A percentile compares a stretch with the other conserved stretches of the same genome.
Evolutionary conservation across 352 stramenopile genomes (phyloP).

Genomic region (Pythium apleroticum): DNA sequence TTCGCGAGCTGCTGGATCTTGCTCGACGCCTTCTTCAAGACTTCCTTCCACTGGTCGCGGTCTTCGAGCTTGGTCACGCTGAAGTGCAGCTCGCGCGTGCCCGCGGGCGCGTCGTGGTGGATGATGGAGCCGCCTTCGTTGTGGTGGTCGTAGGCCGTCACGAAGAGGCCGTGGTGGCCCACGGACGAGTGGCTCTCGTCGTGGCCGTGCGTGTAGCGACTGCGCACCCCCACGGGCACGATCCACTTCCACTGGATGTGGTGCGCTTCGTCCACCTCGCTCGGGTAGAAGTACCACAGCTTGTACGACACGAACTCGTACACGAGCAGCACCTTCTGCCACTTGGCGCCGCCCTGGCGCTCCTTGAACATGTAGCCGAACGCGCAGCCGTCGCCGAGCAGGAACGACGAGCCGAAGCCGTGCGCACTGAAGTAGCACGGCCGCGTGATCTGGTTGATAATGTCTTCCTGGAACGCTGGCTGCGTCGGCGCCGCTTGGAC

Average conservation of each 20-base stretch:
- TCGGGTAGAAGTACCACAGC: slow-evolving; percentile 89
- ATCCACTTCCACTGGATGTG: slow-evolving; percentile 90
- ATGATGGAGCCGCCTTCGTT: slow-evolving; percentile 25
- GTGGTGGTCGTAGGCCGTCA: slow-evolving; percentile 81
- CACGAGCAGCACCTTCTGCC: slow-evolving; percentile 84
- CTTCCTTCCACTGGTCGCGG: slow-evolving; percentile 76
- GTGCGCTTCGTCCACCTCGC: slow-evolving; percentile 77
- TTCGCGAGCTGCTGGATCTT: slow-evolving; percentile 66
- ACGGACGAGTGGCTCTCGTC: slow-evolving; percentile 83
- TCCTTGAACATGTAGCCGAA: slow-evolving; percentile 88
- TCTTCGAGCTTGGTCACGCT: slow-evolving; percentile 86
- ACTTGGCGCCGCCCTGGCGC: slow-evolving; percentile 52
- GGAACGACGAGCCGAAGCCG: slow-evolving; percentile 85
- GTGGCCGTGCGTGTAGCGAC: slow-evolving; percentile 80
- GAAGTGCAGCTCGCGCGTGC: slow-evolving; percentile 78
- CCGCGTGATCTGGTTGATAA: slow-evolving; percentile 87
- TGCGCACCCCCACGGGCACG: slow-evolving; percentile 67
- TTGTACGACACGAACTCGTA: slow-evolving; percentile 89
- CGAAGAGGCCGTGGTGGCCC: slow-evolving; percentile 80
- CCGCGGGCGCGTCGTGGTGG: slow-evolving; percentile 43
- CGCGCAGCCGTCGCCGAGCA: slow-evolving; percentile 77
- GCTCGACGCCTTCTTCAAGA: slow-evolving; percentile 54
- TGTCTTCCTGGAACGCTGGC: slow-evolving; percentile 83
- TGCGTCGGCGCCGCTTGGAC: slow-evolving; percentile 36
- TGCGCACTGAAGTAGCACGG: slow-evolving; percentile 81